Base-by-base conservation (phyloP, 805 yeast genomes). In the Metschnikowia picachoensis region DNA sequence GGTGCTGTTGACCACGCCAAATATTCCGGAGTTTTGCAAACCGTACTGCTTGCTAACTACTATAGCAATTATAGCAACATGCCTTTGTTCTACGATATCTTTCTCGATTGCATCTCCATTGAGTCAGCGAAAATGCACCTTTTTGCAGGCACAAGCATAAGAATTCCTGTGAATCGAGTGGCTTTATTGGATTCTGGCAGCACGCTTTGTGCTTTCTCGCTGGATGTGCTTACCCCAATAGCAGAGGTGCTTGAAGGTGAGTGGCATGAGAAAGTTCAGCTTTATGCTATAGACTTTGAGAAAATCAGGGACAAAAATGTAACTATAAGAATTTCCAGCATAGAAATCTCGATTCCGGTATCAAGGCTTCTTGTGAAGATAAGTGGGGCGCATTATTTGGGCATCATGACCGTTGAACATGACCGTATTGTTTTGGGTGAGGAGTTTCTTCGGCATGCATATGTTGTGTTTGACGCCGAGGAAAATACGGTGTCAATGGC, bases 381-480 rank as follows among this genome's bases (percentile, higher is more conserved):
- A 11, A n/a, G 29, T 14, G 27, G 30, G 10, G 31, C 31, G 27
- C 62, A 68, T 49, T 50, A 47, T 39, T 57, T 67, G 46, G 66
- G 68, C 4, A 46, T 64, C 17, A 40, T 12, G 31, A 43, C 10
- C 5, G 43, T 16, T 8, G 29, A 34, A 5, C 25, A 15, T 50
- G 50, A 36, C 27, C 35, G 34, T 8, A 1, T 35, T 11, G 87
- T 82, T 56, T 72, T 76, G 36, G 44, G 44, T 40, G 88, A 83
- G 58, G 73, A 77, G 35, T 77, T 85, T 58, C 64, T 86, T 51
- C 72, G 87, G 43, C 73, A 78, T 46, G 82, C 83, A 2, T 85
- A 83, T 60, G 73, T 80, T 28, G 87, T 82, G n/a, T 82, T 75
- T 61, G 86, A 85, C 61, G 62, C 82, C 38, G 87, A 80, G 25